A percentile compares a stretch with the other conserved stretches of the same genome.
These are phyloP conservation scores for Geosmithia putterillii DNA, from an alignment of 2,329 filamentous ascomycete genomes.

Conservation along the genomic window DNA sequence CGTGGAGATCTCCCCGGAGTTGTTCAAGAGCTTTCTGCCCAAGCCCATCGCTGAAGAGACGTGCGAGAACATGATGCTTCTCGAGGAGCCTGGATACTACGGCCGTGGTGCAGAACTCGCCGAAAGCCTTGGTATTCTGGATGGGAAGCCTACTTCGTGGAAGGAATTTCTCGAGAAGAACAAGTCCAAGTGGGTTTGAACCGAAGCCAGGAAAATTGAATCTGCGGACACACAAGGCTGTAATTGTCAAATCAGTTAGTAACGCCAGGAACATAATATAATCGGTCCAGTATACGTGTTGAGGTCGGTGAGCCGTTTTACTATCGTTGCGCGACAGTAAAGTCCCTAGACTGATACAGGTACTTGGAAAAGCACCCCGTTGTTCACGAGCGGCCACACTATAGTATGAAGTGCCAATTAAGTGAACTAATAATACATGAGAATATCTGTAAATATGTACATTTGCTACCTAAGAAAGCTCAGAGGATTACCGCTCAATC, in stretches of 20 bases:
- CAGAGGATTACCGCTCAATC: neutral
- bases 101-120: slow-evolving; percentile 15
- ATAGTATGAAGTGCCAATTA: no score
- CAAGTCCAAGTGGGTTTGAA: slow-evolving; percentile 10
- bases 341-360: no score
- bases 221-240: neutral
- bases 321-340: no score
- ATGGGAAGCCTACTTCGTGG: slow-evolving; percentile 23
- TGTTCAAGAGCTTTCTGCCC: slow-evolving; percentile 21
- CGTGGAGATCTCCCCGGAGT: slow-evolving; percentile 16
- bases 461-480: neutral
- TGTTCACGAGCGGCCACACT: no score
- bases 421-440: no score
- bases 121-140: slow-evolving; percentile 17
- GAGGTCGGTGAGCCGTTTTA: no score
- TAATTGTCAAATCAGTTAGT: neutral
- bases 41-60: slow-evolving; percentile 18
- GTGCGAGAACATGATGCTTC: slow-evolving; percentile 27
- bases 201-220: neutral
- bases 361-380: no score
- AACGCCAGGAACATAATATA: neutral
- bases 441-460: no score
- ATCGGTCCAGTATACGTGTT: no score
- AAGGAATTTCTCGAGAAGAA: slow-evolving; percentile 20
- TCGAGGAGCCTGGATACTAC: slow-evolving; percentile 29